These are phyloP conservation scores for Lentinula detonsa DNA, from an alignment of 768 basidiomycete species.

Conservation along the genomic window DNA sequence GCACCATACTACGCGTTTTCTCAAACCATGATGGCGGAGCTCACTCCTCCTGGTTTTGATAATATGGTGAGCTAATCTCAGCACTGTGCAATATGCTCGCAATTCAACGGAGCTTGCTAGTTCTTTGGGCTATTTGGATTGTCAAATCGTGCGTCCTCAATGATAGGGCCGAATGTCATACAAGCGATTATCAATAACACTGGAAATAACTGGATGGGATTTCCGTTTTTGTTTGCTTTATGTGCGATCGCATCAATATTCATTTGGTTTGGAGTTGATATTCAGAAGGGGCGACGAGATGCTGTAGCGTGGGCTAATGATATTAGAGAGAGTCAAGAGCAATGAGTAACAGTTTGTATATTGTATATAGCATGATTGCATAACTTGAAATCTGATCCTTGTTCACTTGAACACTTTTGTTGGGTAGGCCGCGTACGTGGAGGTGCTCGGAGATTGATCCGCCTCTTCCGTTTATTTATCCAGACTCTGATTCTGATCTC, in stretches of 20 bases:
- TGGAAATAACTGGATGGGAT: constrained; percentile 77
- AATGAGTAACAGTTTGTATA: constrained; percentile 9
- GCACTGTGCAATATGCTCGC: neutral
- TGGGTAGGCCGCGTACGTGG: neutral
- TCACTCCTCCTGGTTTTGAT: constrained; percentile 83
- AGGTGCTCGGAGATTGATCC: neutral
- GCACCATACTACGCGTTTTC: constrained; percentile 86
- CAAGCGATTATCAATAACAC: constrained; percentile 73
- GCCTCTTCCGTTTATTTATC: too few species aligned
- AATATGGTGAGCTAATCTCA: constrained; percentile 46
- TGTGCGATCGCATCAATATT: constrained; percentile 60
- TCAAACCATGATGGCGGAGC: constrained; percentile 86
- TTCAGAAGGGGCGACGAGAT: constrained; percentile 55
- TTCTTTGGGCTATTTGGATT: constrained; percentile 87
- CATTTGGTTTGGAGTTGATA: constrained; percentile 74
- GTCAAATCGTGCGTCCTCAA: constrained; percentile 79
- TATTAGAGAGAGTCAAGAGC: constrained; percentile 8
- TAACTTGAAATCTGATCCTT: too few species aligned
- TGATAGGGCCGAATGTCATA: constrained; percentile 83
- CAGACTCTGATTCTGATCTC: neutral
- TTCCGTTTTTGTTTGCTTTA: constrained; percentile 76
- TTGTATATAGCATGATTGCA: neutral
- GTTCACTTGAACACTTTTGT: too few species aligned
- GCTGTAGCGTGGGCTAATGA: constrained; percentile 52
- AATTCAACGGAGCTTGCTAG: constrained; percentile 23